phyloP scores from a whole-genome alignment of 495 filamentous ascomycete species.

The Lindgomyces ingoldianus region DNA sequence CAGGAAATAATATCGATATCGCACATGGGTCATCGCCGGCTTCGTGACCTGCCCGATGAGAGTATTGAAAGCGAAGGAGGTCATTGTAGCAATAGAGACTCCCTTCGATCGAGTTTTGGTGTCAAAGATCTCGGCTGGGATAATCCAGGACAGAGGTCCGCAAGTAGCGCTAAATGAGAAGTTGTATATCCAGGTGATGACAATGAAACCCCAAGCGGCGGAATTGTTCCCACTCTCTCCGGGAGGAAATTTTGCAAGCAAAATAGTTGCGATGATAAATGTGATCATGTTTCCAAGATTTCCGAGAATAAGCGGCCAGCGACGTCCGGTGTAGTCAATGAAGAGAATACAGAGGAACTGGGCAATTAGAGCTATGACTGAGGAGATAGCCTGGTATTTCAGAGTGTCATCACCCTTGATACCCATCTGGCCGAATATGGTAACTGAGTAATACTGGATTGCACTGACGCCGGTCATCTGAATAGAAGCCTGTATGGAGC shows the following conservation, averaged over 20 bases:
- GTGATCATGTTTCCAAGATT: slow-evolving; percentile 66
- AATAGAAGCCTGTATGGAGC: slow-evolving; percentile 64
- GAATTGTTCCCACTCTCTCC: slow-evolving; percentile 52
- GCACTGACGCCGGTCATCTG: slow-evolving; percentile 71
- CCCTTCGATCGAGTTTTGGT: slow-evolving; percentile 66
- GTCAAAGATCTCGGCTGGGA: slow-evolving; percentile 71
- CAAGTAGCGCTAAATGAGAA: slow-evolving; percentile 66
- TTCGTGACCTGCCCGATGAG: slow-evolving; percentile 72
- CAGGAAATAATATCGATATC: slow-evolving; percentile 58
- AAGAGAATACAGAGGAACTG: slow-evolving; percentile 67
- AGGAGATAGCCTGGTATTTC: slow-evolving; percentile 72
- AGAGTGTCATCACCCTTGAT: slow-evolving; percentile 64
- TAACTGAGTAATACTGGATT: slow-evolving; percentile 73
- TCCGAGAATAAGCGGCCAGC: slow-evolving; percentile 64
- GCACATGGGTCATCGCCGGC: slow-evolving; percentile 56
- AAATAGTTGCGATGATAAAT: slow-evolving; percentile 54
- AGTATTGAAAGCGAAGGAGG: slow-evolving; percentile 69
- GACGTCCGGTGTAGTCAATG: slow-evolving; percentile 66
- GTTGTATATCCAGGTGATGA: slow-evolving; percentile 71
- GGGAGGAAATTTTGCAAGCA: slow-evolving; percentile 62
- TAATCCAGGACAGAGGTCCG: slow-evolving; percentile 65
- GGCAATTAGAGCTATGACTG: slow-evolving; percentile 64
- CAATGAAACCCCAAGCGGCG: slow-evolving; percentile 73
- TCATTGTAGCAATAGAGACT: slow-evolving; percentile 67
- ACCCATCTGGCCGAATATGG: slow-evolving; percentile 64